These are phyloP conservation scores for Setomelanomma holmii DNA, from an alignment of 2,329 filamentous ascomycete species.

Conservation along the genomic window DNA sequence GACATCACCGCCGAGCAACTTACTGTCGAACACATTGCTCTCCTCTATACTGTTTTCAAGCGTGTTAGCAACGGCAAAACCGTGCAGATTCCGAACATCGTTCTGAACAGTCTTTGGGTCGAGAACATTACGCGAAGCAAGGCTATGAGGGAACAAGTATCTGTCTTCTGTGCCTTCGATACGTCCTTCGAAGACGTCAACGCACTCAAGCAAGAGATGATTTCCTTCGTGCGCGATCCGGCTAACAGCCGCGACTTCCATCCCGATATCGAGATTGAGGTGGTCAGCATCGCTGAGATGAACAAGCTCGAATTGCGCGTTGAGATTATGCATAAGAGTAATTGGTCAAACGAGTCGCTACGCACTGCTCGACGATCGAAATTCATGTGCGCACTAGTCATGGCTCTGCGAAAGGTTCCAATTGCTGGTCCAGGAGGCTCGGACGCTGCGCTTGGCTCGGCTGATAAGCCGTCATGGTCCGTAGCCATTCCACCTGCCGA, in stretches of 20 bases:
- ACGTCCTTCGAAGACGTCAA: slow-evolving; percentile 91
- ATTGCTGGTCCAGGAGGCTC: slow-evolving; percentile 83
- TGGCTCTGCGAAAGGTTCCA: slow-evolving; percentile 85
- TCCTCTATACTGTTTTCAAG: slow-evolving; percentile 91
- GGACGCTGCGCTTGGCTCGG: slow-evolving; percentile 64
- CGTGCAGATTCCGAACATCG: slow-evolving; percentile 85
- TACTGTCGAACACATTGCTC: slow-evolving; percentile 90
- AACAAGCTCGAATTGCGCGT: slow-evolving; percentile 86
- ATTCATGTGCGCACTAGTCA: slow-evolving; percentile 92
- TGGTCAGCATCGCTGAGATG: slow-evolving; percentile 80
- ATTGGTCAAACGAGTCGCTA: slow-evolving; percentile 73
- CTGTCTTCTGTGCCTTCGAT: slow-evolving; percentile 81
- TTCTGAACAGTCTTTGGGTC: slow-evolving; percentile 91
- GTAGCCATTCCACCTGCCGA: slow-evolving; percentile 75
- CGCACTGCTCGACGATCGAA: slow-evolving; percentile 85
- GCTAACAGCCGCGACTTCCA: slow-evolving; percentile 94
- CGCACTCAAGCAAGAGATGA: slow-evolving; percentile 82
- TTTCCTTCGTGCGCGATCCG: slow-evolving; percentile 79
- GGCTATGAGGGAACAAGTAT: slow-evolving; percentile 86
- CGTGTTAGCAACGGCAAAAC: slow-evolving; percentile 82
- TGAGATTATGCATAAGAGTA: slow-evolving; percentile 83
- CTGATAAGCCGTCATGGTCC: slow-evolving; percentile 79
- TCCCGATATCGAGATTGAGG: slow-evolving; percentile 78
- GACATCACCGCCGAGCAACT: slow-evolving; percentile 76
- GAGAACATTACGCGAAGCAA: slow-evolving; percentile 92